Evolutionary conservation across 345 rosid genomes (phyloP), one percentile per base, ranked within the genome.

Genomic region (Lagerstroemia speciosa): DNA sequence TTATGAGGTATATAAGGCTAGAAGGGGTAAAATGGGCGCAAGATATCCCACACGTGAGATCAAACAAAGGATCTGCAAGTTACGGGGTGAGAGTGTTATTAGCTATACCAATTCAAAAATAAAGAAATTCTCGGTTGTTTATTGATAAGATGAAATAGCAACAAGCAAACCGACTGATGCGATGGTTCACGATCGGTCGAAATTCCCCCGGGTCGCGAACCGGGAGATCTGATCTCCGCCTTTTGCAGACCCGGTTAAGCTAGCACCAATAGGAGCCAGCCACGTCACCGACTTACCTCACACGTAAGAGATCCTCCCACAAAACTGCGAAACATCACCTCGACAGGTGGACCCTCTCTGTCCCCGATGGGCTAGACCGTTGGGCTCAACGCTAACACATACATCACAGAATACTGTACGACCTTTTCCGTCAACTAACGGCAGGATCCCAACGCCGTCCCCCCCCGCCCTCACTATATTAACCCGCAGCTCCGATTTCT

Each of bases 291-390:
- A 22, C 76, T 77, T 71, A 48, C 33, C 0, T 31, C 70, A 82
- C 88, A 85, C 83, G 88, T 79, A 80, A 84, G 88, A 86, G 64
- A 79, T 73, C 79, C 74, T 46, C 17, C 27, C 62, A 72, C 69
- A 60, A 3, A 70, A 46, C 64, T 41, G 46, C 46, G 46, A 24
- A 70, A 24, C 79, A 68, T 72, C 75, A 58, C 53, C 72, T 58
- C 43, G 79, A 89, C 90, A 84, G 41, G 75, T 78, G 84, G 91
- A 83, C 70, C 89, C 93, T 63, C 19, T 19, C n/a, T 87, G 92
- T 85, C 83, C 78, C 74, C 84, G 52, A 64, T 67, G 61, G 64
- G 38, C 78, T 7, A 68, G 81, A 83, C 90, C 86, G 71, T 30
- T 22, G n/a, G 71, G 29, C 1, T 22, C 38, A n/a, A 57, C 5